Base-by-base conservation (phyloP, 306 rosid species). In the Gastrolobium villosum region DNA sequence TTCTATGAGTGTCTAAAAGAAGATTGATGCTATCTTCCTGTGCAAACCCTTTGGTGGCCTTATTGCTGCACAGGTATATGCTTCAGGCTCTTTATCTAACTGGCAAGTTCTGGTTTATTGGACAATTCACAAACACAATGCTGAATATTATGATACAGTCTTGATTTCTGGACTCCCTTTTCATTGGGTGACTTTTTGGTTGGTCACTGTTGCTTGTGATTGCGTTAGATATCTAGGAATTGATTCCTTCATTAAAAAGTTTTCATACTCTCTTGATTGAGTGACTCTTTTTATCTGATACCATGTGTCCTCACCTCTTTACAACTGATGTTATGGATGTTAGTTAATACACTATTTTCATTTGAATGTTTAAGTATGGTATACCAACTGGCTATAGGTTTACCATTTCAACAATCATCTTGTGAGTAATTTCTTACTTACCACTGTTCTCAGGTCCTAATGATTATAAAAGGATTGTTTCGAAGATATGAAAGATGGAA, bases 401-500 rank as follows among this genome's bases (percentile, higher is more conserved):
- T 39, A 5, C 13, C 36, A 40, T 50, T 65, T 54, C 37, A 40
- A 6, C 37, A 43, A 13, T 53, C 5, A 11, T 61, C 14, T 48
- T 37, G 49, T 30, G 34, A 53, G 3, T 20, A 15, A 70, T 46
- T 48, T 39, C 32, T 54, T 1, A 15, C 6, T 73, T 31, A 36
- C 64, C 26, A 74, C 77, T 81, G 50, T 70, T 71, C 69, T 54
- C 79, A 94, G 97, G 90, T 84, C 69, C 40, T 1, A 39, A 94
- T 90, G 97, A 90, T 89, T 31, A 94, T 94, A 82, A 92, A 94
- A 82, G 97, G 97, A 60, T 56, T 89, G 75, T 78, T 88, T 69
- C 41, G 88, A 70, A 94, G 91, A 80, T 88, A 89, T 61, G 49
- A 87, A 83, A 92, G 91, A 86, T 94, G 98, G 98, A 92, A 92